phyloP scores from a whole-genome alignment of 768 basidiomycete species.

The Cystofilobasidium ferigula region DNA sequence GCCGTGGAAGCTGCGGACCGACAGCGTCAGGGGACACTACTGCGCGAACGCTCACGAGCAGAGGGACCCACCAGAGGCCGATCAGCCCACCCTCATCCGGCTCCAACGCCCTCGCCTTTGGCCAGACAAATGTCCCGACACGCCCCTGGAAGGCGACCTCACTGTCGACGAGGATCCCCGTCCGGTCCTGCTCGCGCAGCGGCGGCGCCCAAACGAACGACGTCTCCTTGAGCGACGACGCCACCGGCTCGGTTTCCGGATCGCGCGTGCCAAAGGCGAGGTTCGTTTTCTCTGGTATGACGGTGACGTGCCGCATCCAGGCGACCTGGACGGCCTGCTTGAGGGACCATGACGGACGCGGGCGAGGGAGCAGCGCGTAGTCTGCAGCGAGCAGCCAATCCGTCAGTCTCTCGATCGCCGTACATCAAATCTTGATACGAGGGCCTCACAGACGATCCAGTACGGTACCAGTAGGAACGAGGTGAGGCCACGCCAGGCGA shows the following conservation, averaged over 20 bases:
- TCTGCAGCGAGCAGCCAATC: background rate
- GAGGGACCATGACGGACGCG: background rate
- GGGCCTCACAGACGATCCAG: background rate
- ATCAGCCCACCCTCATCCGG: background rate
- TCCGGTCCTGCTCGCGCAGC: background rate
- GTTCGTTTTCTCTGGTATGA: background rate
- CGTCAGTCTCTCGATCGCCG: background rate
- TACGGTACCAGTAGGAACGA: background rate
- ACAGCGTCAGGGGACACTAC: no score
- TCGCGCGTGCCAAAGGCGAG: background rate
- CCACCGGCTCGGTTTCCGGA: background rate
- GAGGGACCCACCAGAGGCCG: background rate
- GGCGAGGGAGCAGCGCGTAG: background rate
- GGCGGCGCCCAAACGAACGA: background rate
- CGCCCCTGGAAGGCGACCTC: background rate
- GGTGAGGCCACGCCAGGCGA: background rate
- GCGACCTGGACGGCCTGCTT: background rate
- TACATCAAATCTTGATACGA: background rate
- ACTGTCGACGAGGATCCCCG: background rate
- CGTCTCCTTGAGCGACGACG: background rate
- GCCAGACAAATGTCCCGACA: background rate
- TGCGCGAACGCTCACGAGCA: no score
- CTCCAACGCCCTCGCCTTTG: no score
- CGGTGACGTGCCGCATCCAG: background rate
- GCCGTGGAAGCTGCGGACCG: background rate